Percentiles rank a stretch among this genome's conserved stretches.
These are phyloP conservation scores for Didymella lethalis DNA, from an alignment of 2,329 filamentous ascomycete species.

Conservation along the genomic window DNA sequence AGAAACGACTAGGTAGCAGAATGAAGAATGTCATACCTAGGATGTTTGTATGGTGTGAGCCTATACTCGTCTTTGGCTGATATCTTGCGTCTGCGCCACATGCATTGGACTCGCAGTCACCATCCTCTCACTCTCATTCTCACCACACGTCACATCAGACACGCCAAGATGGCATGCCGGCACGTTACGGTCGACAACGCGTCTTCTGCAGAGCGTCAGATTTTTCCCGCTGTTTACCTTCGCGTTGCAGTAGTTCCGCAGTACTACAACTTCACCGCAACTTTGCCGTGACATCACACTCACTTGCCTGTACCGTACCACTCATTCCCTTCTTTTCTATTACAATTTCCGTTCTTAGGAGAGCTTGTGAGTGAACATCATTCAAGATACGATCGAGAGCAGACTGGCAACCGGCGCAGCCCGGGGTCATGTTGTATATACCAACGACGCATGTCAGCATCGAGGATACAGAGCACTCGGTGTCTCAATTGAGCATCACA, in stretches of 20 bases:
- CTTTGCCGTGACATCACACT: neutral
- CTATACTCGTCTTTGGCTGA: too few species aligned
- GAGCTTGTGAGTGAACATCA: neutral
- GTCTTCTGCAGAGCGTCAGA: neutral
- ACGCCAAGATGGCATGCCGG: neutral
- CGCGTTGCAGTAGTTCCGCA: neutral
- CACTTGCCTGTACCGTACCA: neutral
- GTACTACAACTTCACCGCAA: neutral
- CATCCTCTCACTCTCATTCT: constrained; percentile 4
- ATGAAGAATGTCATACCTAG: too few species aligned
- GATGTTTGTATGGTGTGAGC: too few species aligned
- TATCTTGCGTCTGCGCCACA: too few species aligned
- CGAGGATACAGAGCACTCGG: neutral
- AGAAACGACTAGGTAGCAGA: too few species aligned
- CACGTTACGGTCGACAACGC: neutral
- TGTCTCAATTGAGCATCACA: neutral
- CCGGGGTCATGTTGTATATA: constrained; percentile 3
- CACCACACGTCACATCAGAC: constrained; percentile 12
- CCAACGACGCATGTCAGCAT: neutral
- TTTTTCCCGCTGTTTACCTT: neutral
- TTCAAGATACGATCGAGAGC: neutral
- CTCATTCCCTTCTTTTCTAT: neutral
- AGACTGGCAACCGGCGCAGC: neutral
- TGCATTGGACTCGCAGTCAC: too few species aligned
- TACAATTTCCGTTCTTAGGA: neutral